Conservation (phyloP, 2,329 filamentous ascomycete species). For the Exophiala spinifera region DNA sequence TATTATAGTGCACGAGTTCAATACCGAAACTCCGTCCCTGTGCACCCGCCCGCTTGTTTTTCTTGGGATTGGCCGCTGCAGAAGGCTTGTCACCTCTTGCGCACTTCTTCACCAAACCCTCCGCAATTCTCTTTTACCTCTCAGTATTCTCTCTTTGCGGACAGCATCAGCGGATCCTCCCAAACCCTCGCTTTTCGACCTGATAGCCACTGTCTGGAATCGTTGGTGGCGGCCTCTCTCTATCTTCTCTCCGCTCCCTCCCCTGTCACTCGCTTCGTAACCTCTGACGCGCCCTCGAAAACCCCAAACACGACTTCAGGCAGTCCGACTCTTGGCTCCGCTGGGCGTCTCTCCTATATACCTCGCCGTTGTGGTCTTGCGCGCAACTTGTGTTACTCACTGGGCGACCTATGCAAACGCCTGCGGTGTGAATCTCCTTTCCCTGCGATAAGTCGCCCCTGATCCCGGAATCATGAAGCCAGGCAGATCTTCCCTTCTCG, state of each 20-base stretch:
- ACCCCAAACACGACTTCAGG: background rate
- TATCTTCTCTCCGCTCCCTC: background rate
- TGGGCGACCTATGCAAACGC: background rate
- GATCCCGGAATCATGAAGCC: conserved; percentile 16
- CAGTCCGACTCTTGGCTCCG: background rate
- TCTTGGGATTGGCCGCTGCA: background rate
- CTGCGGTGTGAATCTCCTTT: background rate
- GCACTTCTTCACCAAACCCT: background rate
- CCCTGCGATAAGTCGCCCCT: background rate
- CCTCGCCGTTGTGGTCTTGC: background rate
- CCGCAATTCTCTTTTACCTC: background rate
- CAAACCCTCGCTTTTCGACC: background rate
- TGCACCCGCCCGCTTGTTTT: background rate
- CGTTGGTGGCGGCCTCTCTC: background rate
- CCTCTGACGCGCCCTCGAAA: background rate
- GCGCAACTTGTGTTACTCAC: background rate
- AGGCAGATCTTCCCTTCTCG: conserved; percentile 8
- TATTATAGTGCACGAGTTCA: too few relatives aligned
- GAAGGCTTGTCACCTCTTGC: background rate
- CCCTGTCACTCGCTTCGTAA: background rate
- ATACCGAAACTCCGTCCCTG: background rate
- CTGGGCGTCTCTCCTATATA: background rate
- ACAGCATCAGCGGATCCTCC: background rate
- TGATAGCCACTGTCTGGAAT: background rate
- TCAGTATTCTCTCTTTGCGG: background rate